Conservation (phyloP, 139 green algal genomes). For the Micromonas commoda region DNA sequence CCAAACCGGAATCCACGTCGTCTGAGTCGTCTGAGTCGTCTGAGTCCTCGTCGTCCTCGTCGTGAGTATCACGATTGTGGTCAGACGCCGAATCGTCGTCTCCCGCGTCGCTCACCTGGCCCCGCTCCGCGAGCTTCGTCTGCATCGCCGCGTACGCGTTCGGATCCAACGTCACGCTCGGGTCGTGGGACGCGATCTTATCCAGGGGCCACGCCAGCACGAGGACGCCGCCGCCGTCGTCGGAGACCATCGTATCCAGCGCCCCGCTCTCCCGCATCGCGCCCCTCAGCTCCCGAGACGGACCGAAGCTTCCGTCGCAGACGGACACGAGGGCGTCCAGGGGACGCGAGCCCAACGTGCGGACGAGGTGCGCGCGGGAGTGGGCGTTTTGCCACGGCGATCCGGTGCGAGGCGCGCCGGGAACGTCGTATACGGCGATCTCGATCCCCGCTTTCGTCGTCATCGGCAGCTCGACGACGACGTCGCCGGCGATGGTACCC, state of each 20-base stretch:
- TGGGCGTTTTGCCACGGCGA: not conserved
- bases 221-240: not conserved
- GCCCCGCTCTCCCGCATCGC: not conserved
- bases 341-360: not conserved
- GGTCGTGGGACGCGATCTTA: not conserved
- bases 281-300: not conserved
- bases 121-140: too few species aligned
- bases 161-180: too few species aligned
- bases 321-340: not conserved
- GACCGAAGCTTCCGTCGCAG: not conserved
- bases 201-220: not conserved
- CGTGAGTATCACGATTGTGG: too few species aligned
- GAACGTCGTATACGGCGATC: not conserved
- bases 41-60: too few species aligned
- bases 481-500: not conserved
- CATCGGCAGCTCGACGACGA: slow-evolving; percentile 5
- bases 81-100: too few species aligned
- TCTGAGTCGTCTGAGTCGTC: too few species aligned
- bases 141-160: too few species aligned
- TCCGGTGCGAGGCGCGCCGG: not conserved
- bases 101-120: too few species aligned
- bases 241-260: not conserved
- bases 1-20: too few species aligned
- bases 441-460: not conserved
- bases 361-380: not conserved